A percentile compares a stretch with the other conserved stretches of the same genome.
These are phyloP conservation scores for Epichloe brachyelytri DNA, from an alignment of 2,329 filamentous ascomycete genomes.

Conservation along the genomic window DNA sequence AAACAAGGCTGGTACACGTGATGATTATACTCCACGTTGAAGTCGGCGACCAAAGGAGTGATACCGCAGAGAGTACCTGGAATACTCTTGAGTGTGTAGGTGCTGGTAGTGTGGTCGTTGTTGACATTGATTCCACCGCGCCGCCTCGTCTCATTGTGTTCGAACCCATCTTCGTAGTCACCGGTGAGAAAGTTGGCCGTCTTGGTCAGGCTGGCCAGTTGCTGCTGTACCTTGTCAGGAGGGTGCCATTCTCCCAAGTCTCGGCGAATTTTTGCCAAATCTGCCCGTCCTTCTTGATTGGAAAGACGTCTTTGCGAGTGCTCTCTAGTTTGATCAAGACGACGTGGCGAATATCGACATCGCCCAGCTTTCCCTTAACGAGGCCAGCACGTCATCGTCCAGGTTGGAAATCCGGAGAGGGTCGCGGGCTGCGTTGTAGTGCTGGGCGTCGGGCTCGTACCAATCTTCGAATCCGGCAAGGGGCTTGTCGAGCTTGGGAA, in stretches of 20 bases:
- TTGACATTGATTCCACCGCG: slow-evolving; percentile 27
- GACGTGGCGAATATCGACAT: slow-evolving; percentile 28
- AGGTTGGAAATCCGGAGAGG: slow-evolving; percentile 29
- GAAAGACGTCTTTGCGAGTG: slow-evolving; percentile 31
- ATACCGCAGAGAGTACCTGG: slow-evolving; percentile 29
- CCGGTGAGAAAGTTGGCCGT: slow-evolving; percentile 21
- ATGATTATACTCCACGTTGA: slow-evolving; percentile 27
- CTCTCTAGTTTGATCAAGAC: slow-evolving; percentile 30
- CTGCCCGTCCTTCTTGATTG: slow-evolving; percentile 26
- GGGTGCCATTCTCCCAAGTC: slow-evolving; percentile 17
- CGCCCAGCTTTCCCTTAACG: slow-evolving; percentile 14
- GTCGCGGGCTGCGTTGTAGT: slow-evolving; percentile 24
- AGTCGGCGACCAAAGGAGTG: slow-evolving; percentile 27
- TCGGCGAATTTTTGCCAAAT: slow-evolving; percentile 23
- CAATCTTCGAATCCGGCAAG: slow-evolving; percentile 16
- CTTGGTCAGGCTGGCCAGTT: slow-evolving; percentile 16
- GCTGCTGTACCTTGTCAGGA: slow-evolving; percentile 18
- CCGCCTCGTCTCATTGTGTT: slow-evolving; percentile 13
- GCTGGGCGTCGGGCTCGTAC: slow-evolving; percentile 10
- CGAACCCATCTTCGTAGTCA: slow-evolving; percentile 21
- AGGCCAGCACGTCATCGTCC: slow-evolving; percentile 18
- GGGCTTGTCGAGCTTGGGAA: slow-evolving; percentile 9
- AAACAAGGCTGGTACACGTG: slow-evolving; percentile 33
- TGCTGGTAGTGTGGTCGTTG: slow-evolving; percentile 27
- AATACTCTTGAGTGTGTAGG: slow-evolving; percentile 31